Evolutionary conservation across 2,329 filamentous ascomycete species (phyloP).

Genomic region (Pseudogymnoascus sp.): DNA sequence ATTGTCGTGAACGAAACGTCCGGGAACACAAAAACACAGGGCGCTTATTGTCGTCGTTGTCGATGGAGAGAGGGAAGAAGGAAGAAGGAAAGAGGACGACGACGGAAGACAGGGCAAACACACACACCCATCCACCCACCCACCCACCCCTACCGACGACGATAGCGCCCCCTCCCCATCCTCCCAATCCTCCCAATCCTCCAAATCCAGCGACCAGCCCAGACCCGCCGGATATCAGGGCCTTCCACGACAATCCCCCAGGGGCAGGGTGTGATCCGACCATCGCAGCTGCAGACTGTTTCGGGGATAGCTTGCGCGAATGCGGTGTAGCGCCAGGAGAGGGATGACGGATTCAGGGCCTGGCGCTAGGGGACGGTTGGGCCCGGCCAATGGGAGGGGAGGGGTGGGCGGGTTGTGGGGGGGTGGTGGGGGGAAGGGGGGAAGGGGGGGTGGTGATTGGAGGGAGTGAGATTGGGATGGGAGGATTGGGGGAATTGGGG

Average conservation of each 20-base stretch:
- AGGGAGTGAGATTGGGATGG: not conserved
- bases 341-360: not conserved
- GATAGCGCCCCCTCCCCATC: not conserved
- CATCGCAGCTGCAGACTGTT: too few relatives aligned
- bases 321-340: not conserved
- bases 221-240: not conserved
- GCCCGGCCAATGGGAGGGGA: not conserved
- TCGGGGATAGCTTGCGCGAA: not conserved
- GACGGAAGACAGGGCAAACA: too few relatives aligned
- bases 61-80: not conserved
- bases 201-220: not conserved
- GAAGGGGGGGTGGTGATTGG: not conserved
- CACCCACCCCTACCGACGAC: not conserved
- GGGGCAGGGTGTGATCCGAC: not conserved
- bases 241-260: not conserved
- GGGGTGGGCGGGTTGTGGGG: not conserved
- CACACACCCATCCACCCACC: too few relatives aligned
- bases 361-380: not conserved
- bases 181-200: too few relatives aligned
- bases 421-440: not conserved
- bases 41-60: not conserved
- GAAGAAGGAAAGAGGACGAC: not conserved
- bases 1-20: not conserved
- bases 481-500: not conserved
- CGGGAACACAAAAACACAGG: not conserved